phyloP scores from a whole-genome alignment of 2,329 filamentous ascomycete genomes.

The Endocalyx cinctus region DNA sequence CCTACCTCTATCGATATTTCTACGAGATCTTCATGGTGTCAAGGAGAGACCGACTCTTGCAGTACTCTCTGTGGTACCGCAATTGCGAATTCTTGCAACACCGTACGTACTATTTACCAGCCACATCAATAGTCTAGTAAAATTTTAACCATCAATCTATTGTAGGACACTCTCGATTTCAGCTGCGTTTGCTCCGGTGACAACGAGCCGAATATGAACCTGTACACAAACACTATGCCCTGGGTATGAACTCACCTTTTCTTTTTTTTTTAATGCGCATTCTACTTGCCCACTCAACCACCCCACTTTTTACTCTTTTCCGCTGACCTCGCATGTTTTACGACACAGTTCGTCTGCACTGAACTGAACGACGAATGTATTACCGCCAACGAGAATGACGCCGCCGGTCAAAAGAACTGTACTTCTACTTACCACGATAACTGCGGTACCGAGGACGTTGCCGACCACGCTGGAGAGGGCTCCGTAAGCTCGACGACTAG shows the following conservation, averaged over 20 bases:
- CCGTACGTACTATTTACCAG: conserved; percentile 44
- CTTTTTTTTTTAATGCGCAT: neutral
- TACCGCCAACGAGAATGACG: conserved; percentile 34
- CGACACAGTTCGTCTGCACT: conserved; percentile 49
- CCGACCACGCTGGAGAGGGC: conserved; percentile 27
- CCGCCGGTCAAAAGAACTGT: conserved; percentile 43
- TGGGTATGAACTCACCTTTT: conserved; percentile 19
- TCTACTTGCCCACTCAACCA: neutral
- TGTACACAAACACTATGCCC: conserved; percentile 47
- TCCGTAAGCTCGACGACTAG: conserved; percentile 22
- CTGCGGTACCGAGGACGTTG: conserved; percentile 42
- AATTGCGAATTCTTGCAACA: conserved; percentile 38
- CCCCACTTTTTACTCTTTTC: conserved; percentile 9
- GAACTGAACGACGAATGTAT: conserved; percentile 46
- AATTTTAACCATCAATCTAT: too few relatives aligned
- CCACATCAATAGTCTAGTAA: too few relatives aligned
- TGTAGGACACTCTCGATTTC: conserved; percentile 43
- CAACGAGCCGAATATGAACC: conserved; percentile 46
- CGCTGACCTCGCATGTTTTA: too few relatives aligned
- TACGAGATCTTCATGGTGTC: conserved; percentile 44
- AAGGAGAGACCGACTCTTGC: conserved; percentile 47
- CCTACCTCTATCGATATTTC: conserved; percentile 28
- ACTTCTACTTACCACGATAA: conserved; percentile 40
- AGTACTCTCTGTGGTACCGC: conserved; percentile 39
- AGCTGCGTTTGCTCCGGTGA: conserved; percentile 46